Base-by-base conservation (phyloP, 768 basidiomycete genomes). In the Phylloporus arenicola region DNA sequence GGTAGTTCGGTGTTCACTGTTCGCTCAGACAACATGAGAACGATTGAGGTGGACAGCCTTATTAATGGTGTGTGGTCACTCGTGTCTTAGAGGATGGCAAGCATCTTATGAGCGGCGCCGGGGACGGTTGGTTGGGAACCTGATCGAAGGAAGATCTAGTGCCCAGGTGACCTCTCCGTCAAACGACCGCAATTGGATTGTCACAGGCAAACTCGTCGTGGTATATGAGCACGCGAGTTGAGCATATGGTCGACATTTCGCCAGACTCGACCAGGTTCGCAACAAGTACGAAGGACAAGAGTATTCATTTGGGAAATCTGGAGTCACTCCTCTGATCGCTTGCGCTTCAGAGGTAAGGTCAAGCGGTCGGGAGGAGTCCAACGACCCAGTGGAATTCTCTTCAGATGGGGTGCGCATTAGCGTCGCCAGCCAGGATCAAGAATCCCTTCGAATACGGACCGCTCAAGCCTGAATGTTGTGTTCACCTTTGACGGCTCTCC, bases 251-350 rank as follows among this genome's bases (percentile, higher is more conserved):
- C 19, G 37, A 34, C 6, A 38, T 45, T n/a, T 25, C n/a, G 1
- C 14, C 43, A 24, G 53, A 57, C n/a, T 55, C 50, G 14, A 44
- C 19, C 14, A 45, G 22, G 34, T 40, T 55, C 8, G 50, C 41
- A n/a, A 51, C 54, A 1, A 53, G 50, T 1, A 38, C 50, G 1
- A 33, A n/a, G 9, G 50, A 48, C 19, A 43, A 34, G 3, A 14
- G 43, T 20, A 6, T 45, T 43, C 47, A 35, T 57, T 39, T 29
- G 6, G 8, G 27, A 29, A 1, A 29, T 29, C 7, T 6, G 27
- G 27, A 29, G 27, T 9, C 27, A 3, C 27, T 29, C 9, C 27
- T 29, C 8, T 8, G 27, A 2, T 10, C 6, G 27, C 27, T 55
- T 50, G 53, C 27, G 45, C 16, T 20, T 55, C 6, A 10, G 7